Evolutionary conservation across 345 rosid genomes (phyloP).

Genomic region (Clarkia xantiana): DNA sequence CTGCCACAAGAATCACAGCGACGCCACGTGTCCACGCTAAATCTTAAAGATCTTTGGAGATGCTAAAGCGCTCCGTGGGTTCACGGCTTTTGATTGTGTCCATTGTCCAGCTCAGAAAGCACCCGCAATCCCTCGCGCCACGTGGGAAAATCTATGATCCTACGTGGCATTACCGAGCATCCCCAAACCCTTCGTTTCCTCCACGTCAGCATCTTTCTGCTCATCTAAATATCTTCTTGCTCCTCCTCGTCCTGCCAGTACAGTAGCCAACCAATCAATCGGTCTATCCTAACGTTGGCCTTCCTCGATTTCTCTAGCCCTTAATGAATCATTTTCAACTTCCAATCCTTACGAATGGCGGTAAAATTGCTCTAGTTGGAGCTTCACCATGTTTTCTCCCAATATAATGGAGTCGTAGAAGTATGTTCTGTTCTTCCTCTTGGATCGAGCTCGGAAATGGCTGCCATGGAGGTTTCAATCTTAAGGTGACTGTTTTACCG

Average conservation of each 20-base stretch:
- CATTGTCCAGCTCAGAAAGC: constrained; percentile 2
- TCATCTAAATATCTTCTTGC: constrained; percentile 13
- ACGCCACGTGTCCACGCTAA: constrained; percentile 2
- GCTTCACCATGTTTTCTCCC: not conserved
- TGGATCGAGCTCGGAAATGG: constrained; percentile 13
- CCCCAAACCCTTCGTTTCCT: constrained; percentile 17
- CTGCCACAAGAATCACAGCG: too few relatives aligned
- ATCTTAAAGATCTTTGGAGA: not conserved
- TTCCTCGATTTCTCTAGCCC: not conserved
- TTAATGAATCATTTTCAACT: not conserved
- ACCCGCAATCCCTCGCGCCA: not conserved
- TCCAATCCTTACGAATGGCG: not conserved
- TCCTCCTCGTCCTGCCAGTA: constrained; percentile 1
- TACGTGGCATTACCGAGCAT: not conserved
- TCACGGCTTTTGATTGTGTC: constrained; percentile 4
- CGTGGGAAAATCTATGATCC: not conserved
- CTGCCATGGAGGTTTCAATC: constrained; percentile 13
- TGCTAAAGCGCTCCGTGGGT: not conserved
- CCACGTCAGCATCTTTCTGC: constrained; percentile 29
- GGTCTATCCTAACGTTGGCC: not conserved
- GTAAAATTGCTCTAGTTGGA: not conserved
- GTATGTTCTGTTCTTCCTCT: constrained; percentile 1
- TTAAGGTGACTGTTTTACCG: constrained; percentile 5
- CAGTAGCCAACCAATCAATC: not conserved
- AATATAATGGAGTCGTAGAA: not conserved